Evolutionary conservation across 2,329 filamentous ascomycete genomes (phyloP).

Genomic region (Xenosphaeropsis pyriputrescens): DNA sequence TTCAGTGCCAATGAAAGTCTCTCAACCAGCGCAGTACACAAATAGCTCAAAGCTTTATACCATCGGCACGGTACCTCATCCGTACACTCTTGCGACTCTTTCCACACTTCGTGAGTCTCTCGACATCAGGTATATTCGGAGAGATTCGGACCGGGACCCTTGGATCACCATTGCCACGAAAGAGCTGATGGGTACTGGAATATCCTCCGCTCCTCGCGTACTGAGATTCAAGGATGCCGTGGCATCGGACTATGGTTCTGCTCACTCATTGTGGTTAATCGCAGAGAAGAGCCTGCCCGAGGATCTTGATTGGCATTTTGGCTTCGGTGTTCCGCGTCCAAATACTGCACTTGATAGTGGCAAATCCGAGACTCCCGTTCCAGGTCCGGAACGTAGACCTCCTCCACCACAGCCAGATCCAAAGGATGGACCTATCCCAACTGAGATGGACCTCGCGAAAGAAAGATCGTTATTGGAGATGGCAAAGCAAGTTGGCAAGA

Average conservation of each 20-base stretch:
- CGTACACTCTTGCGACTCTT: slow-evolving; percentile 67
- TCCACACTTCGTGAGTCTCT: slow-evolving; percentile 44
- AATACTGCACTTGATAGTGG: slow-evolving; percentile 28
- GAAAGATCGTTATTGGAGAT: slow-evolving; percentile 41
- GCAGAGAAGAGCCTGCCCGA: slow-evolving; percentile 43
- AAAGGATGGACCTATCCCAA: slow-evolving; percentile 32
- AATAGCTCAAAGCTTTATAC: slow-evolving; percentile 65
- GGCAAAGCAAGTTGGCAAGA: slow-evolving; percentile 31
- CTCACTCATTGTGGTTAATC: slow-evolving; percentile 66
- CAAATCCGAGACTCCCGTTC: slow-evolving; percentile 40
- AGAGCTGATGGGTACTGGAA: slow-evolving; percentile 46
- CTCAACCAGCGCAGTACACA: slow-evolving; percentile 50
- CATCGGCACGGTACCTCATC: slow-evolving; percentile 80
- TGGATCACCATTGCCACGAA: slow-evolving; percentile 66
- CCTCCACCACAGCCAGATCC: slow-evolving; percentile 31
- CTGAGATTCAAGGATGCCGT: slow-evolving; percentile 70
- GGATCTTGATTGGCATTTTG: slow-evolving; percentile 83
- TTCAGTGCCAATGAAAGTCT: slow-evolving; percentile 47
- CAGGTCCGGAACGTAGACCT: slow-evolving; percentile 39
- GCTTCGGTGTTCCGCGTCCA: slow-evolving; percentile 59
- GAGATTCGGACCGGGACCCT: slow-evolving; percentile 55
- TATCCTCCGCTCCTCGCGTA: slow-evolving; percentile 50
- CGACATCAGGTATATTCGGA: slow-evolving; percentile 49
- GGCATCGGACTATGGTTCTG: slow-evolving; percentile 47
- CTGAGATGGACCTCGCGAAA: slow-evolving; percentile 33